Evolutionary conservation across 805 yeast species (phyloP), one percentile per base, ranked within the genome.

Genomic region (Starmerella scarabaei): DNA sequence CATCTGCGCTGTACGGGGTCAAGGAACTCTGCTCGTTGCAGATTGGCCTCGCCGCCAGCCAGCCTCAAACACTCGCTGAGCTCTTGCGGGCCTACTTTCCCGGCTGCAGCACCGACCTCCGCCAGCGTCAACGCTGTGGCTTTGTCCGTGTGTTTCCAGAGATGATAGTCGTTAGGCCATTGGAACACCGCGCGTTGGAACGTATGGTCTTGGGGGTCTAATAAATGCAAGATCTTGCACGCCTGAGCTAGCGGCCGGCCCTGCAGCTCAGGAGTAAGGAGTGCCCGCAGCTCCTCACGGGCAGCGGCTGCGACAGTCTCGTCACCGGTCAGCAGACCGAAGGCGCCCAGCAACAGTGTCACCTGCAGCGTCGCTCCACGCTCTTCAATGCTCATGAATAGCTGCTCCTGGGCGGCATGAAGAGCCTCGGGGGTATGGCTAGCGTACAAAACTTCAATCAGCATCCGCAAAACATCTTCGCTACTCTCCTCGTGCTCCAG

Each of bases 381-480:
- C 3, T 61, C 64, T 44, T 71, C 77, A 30, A 85, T 72, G 50
- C 68, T 73, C 19, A 69, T 67, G 50, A 80, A 78, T 33, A 88
- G 60, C 57, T 84, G 94, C 51, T 85, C 94, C 35, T 81, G 54
- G 0, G 96, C 94, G 1, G 85, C 86, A 47, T 75, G 79, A 43
- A 74, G 77, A 1, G 91, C 75, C 4, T 80, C 91, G n/a, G 71
- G 74, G 0, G 75, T 71, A n/a, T 75, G 80, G 41, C 72, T 72
- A 2, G 83, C 82, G 62, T 78, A 80, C 36, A 91, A 64, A 0
- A 86, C 79, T 54, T 85, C 93, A 0, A 91, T 73, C 17, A 83
- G 68, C 21, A 88, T 60, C 5, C 78, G 72, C 14, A 83, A 75
- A n/a, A 84, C 67, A 45, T 77, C 69, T 47, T 71, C 74, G 4